phyloP scores from a whole-genome alignment of 257 asterid genomes.

The Cinchona pubescens region DNA sequence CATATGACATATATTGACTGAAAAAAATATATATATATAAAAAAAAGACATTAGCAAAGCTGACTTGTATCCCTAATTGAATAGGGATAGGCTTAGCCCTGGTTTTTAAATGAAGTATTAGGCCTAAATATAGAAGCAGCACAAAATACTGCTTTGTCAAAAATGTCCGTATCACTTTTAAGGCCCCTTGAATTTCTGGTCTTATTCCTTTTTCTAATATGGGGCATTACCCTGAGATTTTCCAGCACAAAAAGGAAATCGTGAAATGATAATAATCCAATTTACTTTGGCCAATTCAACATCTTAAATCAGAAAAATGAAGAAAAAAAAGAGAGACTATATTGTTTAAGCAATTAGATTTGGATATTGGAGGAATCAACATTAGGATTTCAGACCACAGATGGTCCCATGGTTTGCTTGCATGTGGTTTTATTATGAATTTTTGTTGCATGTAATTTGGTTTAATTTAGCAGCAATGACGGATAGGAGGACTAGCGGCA shows the following conservation, averaged over 20 bases:
- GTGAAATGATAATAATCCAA: background rate
- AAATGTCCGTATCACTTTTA: background rate
- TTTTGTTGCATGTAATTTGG: too few relatives aligned
- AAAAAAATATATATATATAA: too few relatives aligned
- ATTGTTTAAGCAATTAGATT: background rate
- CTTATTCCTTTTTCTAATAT: background rate
- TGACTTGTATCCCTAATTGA: too few relatives aligned
- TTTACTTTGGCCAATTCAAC: background rate
- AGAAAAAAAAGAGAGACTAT: background rate
- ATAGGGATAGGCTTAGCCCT: background rate
- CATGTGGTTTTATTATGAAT: background rate
- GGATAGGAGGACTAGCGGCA: too few relatives aligned
- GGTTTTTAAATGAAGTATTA: background rate
- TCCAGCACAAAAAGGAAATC: background rate
- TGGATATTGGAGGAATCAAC: background rate
- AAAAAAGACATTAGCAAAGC: too few relatives aligned
- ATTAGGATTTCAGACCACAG: background rate
- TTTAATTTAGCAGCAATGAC: too few relatives aligned
- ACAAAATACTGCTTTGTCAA: background rate
- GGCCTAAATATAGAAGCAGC: background rate
- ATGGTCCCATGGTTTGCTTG: background rate
- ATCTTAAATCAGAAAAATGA: background rate
- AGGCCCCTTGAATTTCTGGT: background rate
- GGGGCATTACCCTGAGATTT: background rate
- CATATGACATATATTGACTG: too few relatives aligned